Evolutionary conservation across 345 rosid genomes (phyloP), one percentile per base, ranked within the genome.

Genomic region (Linum usitatissimum): DNA sequence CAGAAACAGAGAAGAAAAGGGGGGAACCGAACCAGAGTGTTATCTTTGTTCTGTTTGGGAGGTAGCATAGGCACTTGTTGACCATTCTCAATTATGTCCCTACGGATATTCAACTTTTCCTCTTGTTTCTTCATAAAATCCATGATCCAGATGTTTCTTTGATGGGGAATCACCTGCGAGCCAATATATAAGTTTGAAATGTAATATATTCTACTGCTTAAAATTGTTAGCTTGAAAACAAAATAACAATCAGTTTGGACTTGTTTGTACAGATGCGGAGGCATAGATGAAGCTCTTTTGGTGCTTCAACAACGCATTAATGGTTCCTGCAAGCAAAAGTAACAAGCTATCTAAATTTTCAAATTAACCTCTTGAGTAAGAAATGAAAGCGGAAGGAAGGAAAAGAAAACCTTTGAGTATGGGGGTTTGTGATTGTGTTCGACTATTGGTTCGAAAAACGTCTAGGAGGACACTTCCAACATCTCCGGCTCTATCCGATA

Each of bases 31-130:
- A 69, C 73, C 75, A 71, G 72, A 36, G 68, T 68, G 67, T 62
- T 61, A 56, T 68, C 71, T 72, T 75, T 71, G 59, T 55, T 13
- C 15, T 13, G 18, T 30, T 68, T 61, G 49, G 49, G 49, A 1
- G 58, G 36, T 60, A 15, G 57, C 30, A 30, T 66, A 57, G 15
- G 66, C 68, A 49, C 21, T 21, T n/a, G 57, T 38, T 53, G 30
- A 18, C 59, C 28, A 69, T 68, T 66, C 57, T 76, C 66, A 59
- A 76, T 38, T 57, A 66, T 71, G 36, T 68, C 68, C 6, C 71
- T 51, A 65, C 71, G 70, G 17, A 49, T 49, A 6, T 69, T 68
- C 13, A 66, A 54, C 66, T 76, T 76, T 59, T n/a, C 57, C 28
- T 64, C 55, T 56, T 71, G 76, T 48, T 68, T 66, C 18, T 31